Conservation (phyloP, 2,329 filamentous ascomycete genomes). For the Fusarium torreyae region DNA sequence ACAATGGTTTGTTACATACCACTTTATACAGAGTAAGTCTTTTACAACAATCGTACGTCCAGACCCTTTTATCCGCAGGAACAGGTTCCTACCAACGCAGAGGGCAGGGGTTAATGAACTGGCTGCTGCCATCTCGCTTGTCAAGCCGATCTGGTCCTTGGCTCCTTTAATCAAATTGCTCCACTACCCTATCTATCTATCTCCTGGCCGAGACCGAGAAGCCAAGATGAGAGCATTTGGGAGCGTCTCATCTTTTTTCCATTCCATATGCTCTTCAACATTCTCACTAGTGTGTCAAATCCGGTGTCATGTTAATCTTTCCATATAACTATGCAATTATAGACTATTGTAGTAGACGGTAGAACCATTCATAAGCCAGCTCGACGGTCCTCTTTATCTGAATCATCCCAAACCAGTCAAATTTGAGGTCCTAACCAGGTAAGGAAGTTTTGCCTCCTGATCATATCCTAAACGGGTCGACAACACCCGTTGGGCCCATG, state of each 20-base stretch:
- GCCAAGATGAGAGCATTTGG: conserved; percentile 20
- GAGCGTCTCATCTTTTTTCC: conserved; percentile 1
- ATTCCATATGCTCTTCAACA: background rate
- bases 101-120: conserved; percentile 26
- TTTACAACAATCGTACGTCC: conserved; percentile 1
- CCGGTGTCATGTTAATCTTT: background rate
- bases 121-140: conserved; percentile 41
- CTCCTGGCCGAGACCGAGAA: conserved; percentile 8
- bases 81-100: conserved; percentile 27
- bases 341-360: too few relatives aligned
- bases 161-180: conserved; percentile 23
- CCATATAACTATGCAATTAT: background rate
- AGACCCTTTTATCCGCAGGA: conserved; percentile 21
- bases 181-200: conserved; percentile 1
- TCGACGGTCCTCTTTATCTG: background rate
- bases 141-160: conserved; percentile 30
- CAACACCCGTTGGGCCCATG: background rate
- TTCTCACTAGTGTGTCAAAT: background rate
- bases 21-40: conserved; percentile 6
- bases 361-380: background rate
- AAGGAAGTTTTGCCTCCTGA: too few relatives aligned
- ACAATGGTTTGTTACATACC: background rate
- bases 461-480: too few relatives aligned
- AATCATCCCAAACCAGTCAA: too few relatives aligned
- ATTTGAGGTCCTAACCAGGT: too few relatives aligned